Evolutionary conservation across 1,284 basidiomycete genomes (phyloP), one percentile per base, ranked within the genome.

Genomic region (Cryptococcus hybrid): DNA sequence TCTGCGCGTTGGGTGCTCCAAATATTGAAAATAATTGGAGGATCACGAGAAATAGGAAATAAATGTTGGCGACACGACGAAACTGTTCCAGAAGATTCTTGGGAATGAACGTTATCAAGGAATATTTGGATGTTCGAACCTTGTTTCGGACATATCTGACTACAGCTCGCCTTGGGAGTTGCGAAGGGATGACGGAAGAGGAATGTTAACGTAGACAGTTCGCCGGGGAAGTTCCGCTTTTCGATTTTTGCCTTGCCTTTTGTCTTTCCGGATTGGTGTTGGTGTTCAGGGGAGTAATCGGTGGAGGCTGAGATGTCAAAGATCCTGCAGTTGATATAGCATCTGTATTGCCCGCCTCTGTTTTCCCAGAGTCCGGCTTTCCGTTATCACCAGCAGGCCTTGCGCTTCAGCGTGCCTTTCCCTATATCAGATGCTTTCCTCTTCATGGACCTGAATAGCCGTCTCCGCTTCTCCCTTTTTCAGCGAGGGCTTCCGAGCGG

Each of bases 41-140:
- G 55, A 96, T 80, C 66, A 94, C 89, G 11, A 92, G 82, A 1
- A 83, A 84, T 43, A 97, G 79, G 80, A 97, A 97, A 79, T 94
- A 98, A 52, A 97, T 80, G 78, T 98, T 97, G 61, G 94, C 93
- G 50, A 94, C 86, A 38, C 90, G 84, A 66, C 88, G 83, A 73
- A 96, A 95, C 72, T 96, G 92, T 77, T 94, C 90, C 62, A 86
- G 89, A 62, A 95, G 78, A 73, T 95, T 95, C 82, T 90, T 92
- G n/a, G 94, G 94, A 48, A 97, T 69, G 75, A 97, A 98, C 3
- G 92, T 91, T 63, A 95, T 55, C 58, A 92, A 74, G 37, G 93
- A 96, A 79, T 97, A 98, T 78, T 96, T 95, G 65, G 88, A 89
- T 47, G 94, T 97, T 69, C 90, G 84, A 59, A 98, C 92, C 84